Percentiles rank a stretch among this genome's conserved stretches.
phyloP scores from a whole-genome alignment of 345 rosid species.

The Populus tremula region DNA sequence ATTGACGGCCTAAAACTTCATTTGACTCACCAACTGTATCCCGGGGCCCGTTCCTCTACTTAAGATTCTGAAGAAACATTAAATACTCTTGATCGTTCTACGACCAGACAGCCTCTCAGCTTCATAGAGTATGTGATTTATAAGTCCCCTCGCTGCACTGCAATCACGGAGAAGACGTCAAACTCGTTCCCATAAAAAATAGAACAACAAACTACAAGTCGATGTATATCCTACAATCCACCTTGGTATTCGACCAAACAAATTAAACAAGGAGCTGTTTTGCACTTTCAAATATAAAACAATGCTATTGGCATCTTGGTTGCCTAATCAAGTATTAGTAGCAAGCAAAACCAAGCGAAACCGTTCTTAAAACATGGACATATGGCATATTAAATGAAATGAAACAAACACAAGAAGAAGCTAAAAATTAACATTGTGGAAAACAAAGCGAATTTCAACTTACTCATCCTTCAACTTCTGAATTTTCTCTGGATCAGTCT shows the following conservation, averaged over 20 bases:
- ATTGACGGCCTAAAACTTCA: neutral
- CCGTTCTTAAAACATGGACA: neutral
- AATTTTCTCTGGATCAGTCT: conserved; percentile 85
- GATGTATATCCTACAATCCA: neutral
- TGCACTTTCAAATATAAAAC: neutral
- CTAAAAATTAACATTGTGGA: neutral
- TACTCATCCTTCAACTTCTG: conserved; percentile 88
- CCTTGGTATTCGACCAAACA: neutral
- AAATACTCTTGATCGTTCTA: conserved; percentile 56
- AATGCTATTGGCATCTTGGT: neutral
- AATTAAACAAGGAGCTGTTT: neutral
- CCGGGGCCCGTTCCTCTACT: neutral
- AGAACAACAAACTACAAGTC: neutral
- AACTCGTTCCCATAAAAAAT: neutral
- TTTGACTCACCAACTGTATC: neutral
- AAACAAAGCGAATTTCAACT: conserved; percentile 29
- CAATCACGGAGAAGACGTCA: conserved; percentile 10
- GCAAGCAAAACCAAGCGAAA: no score
- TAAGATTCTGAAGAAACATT: conserved; percentile 5
- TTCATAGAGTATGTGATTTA: conserved; percentile 84
- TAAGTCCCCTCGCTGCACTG: conserved; percentile 97
- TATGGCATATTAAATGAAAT: neutral
- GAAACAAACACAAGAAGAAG: neutral
- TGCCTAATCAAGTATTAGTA: neutral
- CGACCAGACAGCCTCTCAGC: conserved; percentile 74